A percentile compares a stretch with the other conserved stretches of the same genome.
phyloP scores from a whole-genome alignment of 257 asterid genomes.

The Jaltomata sinuosa region DNA sequence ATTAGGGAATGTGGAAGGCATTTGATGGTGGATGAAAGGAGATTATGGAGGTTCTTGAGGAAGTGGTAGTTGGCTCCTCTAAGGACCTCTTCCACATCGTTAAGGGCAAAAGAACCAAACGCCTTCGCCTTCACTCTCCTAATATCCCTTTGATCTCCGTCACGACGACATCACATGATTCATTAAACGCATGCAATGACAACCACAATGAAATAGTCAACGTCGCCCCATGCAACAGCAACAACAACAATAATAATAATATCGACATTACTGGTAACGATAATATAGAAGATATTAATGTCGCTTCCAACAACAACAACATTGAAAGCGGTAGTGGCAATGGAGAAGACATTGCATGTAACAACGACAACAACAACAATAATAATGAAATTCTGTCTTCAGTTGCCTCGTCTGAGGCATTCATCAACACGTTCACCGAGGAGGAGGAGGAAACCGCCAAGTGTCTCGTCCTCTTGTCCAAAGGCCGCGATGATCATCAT shows the following conservation, averaged over 20 bases:
- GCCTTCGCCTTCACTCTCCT: conserved; percentile 24
- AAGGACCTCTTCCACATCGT: conserved; percentile 23
- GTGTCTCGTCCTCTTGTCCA: conserved; percentile 48
- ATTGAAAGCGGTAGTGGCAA: neutral
- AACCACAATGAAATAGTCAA: neutral
- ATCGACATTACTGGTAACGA: neutral
- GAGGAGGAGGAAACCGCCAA: conserved; percentile 59
- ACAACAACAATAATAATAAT: neutral
- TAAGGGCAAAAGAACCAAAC: conserved; percentile 34
- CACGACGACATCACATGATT: conserved; percentile 16
- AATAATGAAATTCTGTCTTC: conserved; percentile 19
- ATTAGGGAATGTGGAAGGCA: neutral
- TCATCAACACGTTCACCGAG: neutral
- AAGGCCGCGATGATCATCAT: neutral
- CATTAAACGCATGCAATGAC: conserved; percentile 6
- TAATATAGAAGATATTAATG: neutral
- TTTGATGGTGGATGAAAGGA: conserved; percentile 13
- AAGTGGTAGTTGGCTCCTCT: conserved; percentile 14
- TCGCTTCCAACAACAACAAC: neutral
- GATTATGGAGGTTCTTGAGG: conserved; percentile 24
- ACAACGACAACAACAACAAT: conserved; percentile 14
- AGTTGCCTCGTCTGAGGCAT: conserved; percentile 3
- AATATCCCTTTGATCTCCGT: conserved; percentile 19
- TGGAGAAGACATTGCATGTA: neutral
- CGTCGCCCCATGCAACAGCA: neutral